These are phyloP conservation scores for Lactarius sp. DNA, from an alignment of 768 basidiomycete genomes.

Conservation along the genomic window DNA sequence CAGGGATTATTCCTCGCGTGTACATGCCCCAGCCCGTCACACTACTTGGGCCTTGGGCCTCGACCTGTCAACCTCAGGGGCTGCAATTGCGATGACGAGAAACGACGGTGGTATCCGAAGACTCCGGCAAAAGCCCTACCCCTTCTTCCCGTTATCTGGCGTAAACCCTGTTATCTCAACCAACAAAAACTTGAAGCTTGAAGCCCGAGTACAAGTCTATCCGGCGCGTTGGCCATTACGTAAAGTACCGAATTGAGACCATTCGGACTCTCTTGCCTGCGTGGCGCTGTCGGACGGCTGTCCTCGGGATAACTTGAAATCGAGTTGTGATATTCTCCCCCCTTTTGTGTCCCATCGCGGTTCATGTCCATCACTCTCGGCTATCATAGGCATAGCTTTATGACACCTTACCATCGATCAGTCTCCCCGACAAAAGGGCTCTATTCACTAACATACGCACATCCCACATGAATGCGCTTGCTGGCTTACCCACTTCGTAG, in stretches of 20 bases:
- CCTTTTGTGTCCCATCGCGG: background rate
- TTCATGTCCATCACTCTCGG: background rate
- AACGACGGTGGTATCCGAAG: background rate
- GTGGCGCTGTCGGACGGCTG: too few species aligned
- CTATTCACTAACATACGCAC: background rate
- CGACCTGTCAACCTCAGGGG: background rate
- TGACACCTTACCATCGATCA: background rate
- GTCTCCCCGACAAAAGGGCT: background rate
- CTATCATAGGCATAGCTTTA: background rate
- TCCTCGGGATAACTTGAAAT: background rate
- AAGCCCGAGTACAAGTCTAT: background rate
- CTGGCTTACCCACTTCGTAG: background rate
- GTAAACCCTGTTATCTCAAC: background rate
- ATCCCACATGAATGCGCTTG: background rate
- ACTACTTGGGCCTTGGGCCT: background rate
- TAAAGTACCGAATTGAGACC: background rate
- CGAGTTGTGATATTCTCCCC: background rate
- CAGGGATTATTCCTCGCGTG: background rate
- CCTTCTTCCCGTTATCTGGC: conserved; percentile 2
- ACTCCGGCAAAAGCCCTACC: background rate
- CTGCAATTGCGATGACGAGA: background rate
- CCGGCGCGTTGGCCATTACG: conserved; percentile 2
- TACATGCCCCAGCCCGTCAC: too few species aligned
- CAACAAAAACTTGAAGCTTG: background rate
- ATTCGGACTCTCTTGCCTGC: background rate